These are phyloP conservation scores for Neoboletus brunneissimus DNA, from an alignment of 768 basidiomycete genomes.

Conservation along the genomic window DNA sequence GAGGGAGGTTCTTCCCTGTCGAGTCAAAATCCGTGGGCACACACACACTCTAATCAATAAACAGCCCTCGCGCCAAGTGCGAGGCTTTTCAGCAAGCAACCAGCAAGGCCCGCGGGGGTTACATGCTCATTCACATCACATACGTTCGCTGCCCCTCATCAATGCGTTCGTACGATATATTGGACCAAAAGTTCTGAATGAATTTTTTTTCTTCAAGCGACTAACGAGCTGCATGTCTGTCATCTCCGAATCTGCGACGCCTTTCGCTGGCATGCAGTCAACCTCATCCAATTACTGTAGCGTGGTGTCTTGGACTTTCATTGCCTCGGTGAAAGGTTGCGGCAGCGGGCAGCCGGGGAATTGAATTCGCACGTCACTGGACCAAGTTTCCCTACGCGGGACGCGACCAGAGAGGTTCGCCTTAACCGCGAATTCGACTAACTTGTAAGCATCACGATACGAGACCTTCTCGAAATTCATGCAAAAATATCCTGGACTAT, in stretches of 20 bases:
- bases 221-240: slow-evolving; percentile 1
- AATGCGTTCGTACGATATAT: not conserved
- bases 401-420: not conserved
- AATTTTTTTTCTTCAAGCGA: not conserved
- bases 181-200: not conserved
- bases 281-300: not conserved
- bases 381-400: not conserved
- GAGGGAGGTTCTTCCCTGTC: slow-evolving; percentile 3
- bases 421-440: slow-evolving; percentile 1
- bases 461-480: not conserved
- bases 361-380: slow-evolving; percentile 12
- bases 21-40: slow-evolving; percentile 17
- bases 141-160: slow-evolving; percentile 3
- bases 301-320: not conserved
- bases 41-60: slow-evolving; percentile 8
- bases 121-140: slow-evolving; percentile 5
- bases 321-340: not conserved
- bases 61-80: slow-evolving; percentile 12
- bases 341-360: slow-evolving; percentile 17
- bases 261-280: not conserved
- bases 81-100: slow-evolving; percentile 19
- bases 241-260: slow-evolving; percentile 1
- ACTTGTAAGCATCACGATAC: not conserved
- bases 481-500: not conserved
- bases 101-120: slow-evolving; percentile 17